phyloP scores from a whole-genome alignment of 352 stramenopile genomes.

The Bremia lactucae region DNA sequence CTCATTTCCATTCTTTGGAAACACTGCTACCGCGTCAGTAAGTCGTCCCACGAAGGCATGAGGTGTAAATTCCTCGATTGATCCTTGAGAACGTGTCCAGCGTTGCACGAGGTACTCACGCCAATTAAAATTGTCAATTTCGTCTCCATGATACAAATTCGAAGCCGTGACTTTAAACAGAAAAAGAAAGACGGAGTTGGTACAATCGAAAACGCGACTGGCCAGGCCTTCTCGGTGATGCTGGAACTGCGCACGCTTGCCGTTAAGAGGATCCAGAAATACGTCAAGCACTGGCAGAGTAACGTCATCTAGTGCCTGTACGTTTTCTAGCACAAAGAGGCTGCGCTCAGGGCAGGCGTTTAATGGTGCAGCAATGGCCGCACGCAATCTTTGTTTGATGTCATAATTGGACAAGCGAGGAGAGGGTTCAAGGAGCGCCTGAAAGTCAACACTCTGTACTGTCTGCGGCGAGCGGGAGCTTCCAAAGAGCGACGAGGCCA shows the following conservation, averaged over 20 bases:
- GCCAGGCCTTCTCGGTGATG: constrained; percentile 15
- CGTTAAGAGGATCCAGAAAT: constrained; percentile 62
- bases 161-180: constrained; percentile 29
- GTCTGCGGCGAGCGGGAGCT: constrained; percentile 8
- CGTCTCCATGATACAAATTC: constrained; percentile 1
- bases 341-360: constrained; percentile 34
- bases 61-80: constrained; percentile 47
- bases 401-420: constrained; percentile 28
- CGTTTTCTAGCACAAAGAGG: constrained; percentile 41
- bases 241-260: constrained; percentile 49
- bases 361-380: constrained; percentile 23
- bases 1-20: constrained; percentile 6
- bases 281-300: constrained; percentile 50
- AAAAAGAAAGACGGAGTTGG: constrained; percentile 51
- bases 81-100: constrained; percentile 27
- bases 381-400: constrained; percentile 35
- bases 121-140: constrained; percentile 16
- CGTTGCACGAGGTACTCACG: constrained; percentile 45
- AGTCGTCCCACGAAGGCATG: constrained; percentile 54
- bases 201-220: constrained; percentile 36
- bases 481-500: constrained; percentile 29
- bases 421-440: constrained; percentile 18
- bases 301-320: constrained; percentile 32
- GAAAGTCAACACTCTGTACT: constrained; percentile 22
- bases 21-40: constrained; percentile 30